Base-by-base conservation (phyloP, 257 asterid genomes). In the Schizonepeta tenuifolia region DNA sequence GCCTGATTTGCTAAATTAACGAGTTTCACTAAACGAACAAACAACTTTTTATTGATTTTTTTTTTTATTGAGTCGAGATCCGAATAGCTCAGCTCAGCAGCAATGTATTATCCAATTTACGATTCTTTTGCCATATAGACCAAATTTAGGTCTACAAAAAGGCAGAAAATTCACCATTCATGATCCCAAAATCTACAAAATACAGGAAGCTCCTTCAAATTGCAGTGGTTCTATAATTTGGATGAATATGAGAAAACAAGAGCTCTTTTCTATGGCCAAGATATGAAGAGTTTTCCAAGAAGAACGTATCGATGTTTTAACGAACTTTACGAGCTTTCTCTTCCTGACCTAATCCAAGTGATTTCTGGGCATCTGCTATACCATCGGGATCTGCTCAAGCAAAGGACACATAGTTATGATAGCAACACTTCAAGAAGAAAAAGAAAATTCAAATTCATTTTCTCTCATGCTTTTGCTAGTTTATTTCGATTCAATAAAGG, bases 301-400 rank as follows among this genome's bases (percentile, higher is more conserved):
- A 53, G 35, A 66, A 40, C 12, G 24, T 21, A 74, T 22, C 24
- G 38, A 36, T 20, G 59, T 44, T 35, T 76, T 43, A 87, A 38
- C 97, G 88, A 46, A 94, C 99, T 61, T 86, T 90, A 7, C 96
- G 93, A 9, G 71, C 89, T 82, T 77, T 89, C 65, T 87, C 88
- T 82, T 94, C 99, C 77, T 91, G 97, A 40, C 99, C 98, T 67
- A 94, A 41, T 46, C 99, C 97, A 38, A 94, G 93, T 14, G 99
- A 94, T 77, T 88, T 94, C 76, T 94, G 99, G 60, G 97, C 97
- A 86, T 81, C 81, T 49, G 93, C 91, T 78, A 91, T 94, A 47
- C 99, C 99, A 61, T 87, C 89, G 10, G 97, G 93, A 81, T 91
- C 99, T 94, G 96, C 74, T 58, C 75, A 82, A 73, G 72, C 69